Evolutionary conservation across 371 early-diverging fungal species (phyloP), one percentile per base, ranked within the genome.

Genomic region (Dinochytrium kinnereticum): DNA sequence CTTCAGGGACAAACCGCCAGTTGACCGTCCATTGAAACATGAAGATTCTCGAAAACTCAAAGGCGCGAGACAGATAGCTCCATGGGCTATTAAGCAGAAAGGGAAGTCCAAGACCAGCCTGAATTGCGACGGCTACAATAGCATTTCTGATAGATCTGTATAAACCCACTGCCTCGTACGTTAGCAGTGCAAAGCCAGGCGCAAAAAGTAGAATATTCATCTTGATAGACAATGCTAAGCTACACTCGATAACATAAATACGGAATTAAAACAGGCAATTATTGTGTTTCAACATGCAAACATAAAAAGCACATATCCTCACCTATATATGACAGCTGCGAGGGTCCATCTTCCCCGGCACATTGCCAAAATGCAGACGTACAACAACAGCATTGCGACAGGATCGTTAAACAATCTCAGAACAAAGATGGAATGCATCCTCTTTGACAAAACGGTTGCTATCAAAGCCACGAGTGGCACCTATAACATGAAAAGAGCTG

Each of bases 21-120:
- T 97, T 97, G 10, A 96, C 96, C 0, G 98, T 96, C 96, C 96
- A 96, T 34, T 88, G 85, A 82, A 90, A 95, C 69, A 89, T 79
- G 78, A 97, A 97, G 30, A 88, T 88, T 10, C 98, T 88, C 0
- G 85, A 77, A 78, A 96, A 94, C 68, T 97, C 95, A 80, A 96
- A 97, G 0, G 98, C 92, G 3, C 90, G 83, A 1, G 79, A 65
- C 21, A 95, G 31, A 79, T 97, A 97, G 24, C 7, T 55, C 59
- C 0, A 93, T 88, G 74, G 85, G 78, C 17, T 75, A 67, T 5
- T 72, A n/a, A 59, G 13, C n/a, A 76, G 37, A 59, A 80, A 77
- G 3, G 76, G 77, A 1, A 73, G 33, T 1, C 69, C 76, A 19
- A 80, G 51, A n/a, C 24, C 49, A 72, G 86, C 87, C 84, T 93